Conservation (phyloP, 2,329 filamentous ascomycete genomes). For the Arthrobotrys conoides region DNA sequence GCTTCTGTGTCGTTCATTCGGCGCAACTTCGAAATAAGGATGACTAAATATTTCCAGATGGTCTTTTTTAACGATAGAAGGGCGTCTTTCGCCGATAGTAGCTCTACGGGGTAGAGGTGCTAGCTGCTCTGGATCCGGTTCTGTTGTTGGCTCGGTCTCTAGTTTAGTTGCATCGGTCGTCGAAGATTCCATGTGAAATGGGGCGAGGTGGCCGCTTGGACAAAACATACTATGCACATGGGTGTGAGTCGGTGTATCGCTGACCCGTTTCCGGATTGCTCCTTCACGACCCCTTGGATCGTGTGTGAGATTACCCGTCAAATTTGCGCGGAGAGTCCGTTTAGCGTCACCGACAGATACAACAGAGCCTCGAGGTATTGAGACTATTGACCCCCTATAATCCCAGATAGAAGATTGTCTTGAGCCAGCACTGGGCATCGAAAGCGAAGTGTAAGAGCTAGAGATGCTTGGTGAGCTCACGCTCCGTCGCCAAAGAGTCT, state of each 20-base stretch:
- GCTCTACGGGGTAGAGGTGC: constrained; percentile 16
- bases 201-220: constrained; percentile 16
- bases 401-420: constrained; percentile 51
- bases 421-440: constrained; percentile 19
- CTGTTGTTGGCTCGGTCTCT: neutral
- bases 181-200: constrained; percentile 22
- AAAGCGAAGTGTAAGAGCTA: constrained; percentile 51
- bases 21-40: constrained; percentile 57
- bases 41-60: constrained; percentile 53
- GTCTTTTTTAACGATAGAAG: constrained; percentile 45
- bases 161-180: neutral
- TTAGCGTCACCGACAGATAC: constrained; percentile 43
- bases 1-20: constrained; percentile 38
- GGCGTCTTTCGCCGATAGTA: constrained; percentile 25
- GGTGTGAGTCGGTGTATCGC: constrained; percentile 16
- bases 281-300: constrained; percentile 1
- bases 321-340: constrained; percentile 44
- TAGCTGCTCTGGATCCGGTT: neutral
- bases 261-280: constrained; percentile 12
- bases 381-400: constrained; percentile 32
- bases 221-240: constrained; percentile 38
- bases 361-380: constrained; percentile 45
- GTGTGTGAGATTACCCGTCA: constrained; percentile 38
- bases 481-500: constrained; percentile 53
- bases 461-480: constrained; percentile 57